Evolutionary conservation across 1,284 basidiomycete species (phyloP).

Genomic region (Ceratobasidium sp.): DNA sequence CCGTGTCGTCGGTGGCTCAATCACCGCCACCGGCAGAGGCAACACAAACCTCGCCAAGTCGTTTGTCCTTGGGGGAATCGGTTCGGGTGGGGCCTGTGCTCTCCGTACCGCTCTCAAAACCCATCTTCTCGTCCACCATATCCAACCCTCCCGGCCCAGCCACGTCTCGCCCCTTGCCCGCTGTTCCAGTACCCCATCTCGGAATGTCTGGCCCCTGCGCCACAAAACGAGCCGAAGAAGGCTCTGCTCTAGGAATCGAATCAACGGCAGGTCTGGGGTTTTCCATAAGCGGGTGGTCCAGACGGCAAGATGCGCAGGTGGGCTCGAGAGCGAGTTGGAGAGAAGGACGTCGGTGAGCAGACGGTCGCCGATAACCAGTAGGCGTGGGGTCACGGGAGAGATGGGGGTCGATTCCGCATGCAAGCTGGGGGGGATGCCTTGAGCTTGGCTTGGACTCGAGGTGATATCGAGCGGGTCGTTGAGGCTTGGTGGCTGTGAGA

Average conservation of each 20-base stretch:
- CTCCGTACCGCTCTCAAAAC: not conserved
- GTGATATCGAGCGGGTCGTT: slow-evolving; percentile 42
- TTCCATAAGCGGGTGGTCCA: slow-evolving; percentile 40
- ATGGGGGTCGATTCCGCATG: not conserved
- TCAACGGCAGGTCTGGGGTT: slow-evolving; percentile 45
- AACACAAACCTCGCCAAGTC: slow-evolving; percentile 10
- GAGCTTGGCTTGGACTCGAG: slow-evolving; percentile 26
- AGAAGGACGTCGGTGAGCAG: slow-evolving; percentile 90
- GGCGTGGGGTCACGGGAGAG: not conserved
- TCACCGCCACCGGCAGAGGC: not conserved
- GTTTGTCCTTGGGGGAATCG: not conserved
- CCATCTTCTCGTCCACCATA: not conserved
- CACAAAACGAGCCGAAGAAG: slow-evolving; percentile 36
- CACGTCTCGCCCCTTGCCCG: slow-evolving; percentile 16
- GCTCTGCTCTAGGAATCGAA: slow-evolving; percentile 49
- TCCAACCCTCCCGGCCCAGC: slow-evolving; percentile 7
- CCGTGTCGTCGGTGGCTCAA: not conserved
- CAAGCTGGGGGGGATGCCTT: slow-evolving; percentile 50
- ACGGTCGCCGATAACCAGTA: slow-evolving; percentile 86
- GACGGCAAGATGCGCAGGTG: slow-evolving; percentile 42
- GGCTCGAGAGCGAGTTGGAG: slow-evolving; percentile 65
- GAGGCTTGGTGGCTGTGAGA: slow-evolving; percentile 6
- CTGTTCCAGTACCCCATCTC: slow-evolving; percentile 4
- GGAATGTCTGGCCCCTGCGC: slow-evolving; percentile 2
- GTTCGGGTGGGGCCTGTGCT: not conserved